A percentile compares a stretch with the other conserved stretches of the same genome.
Evolutionary conservation across 129 eudicot species (phyloP).

Genomic region (Lactuca saligna): DNA sequence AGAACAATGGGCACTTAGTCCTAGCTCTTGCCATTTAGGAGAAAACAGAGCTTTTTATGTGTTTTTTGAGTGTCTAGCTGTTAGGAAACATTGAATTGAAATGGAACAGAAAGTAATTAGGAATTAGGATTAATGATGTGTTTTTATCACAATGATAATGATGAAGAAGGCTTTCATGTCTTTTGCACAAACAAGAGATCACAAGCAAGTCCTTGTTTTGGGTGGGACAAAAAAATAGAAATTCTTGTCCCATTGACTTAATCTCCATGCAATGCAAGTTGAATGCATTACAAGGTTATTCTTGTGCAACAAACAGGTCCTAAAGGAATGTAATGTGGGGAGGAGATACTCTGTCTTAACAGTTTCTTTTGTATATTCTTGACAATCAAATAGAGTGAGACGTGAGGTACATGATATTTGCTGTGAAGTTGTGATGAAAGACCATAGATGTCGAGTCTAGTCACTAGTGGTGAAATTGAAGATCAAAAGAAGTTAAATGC

Average conservation of each 20-base stretch:
- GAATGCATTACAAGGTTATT: no score
- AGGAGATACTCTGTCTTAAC: not conserved
- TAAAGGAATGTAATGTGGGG: not conserved
- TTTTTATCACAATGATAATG: no score
- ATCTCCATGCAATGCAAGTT: no score
- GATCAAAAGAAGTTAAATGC: not conserved
- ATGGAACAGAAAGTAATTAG: not conserved
- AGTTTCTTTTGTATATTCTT: not conserved
- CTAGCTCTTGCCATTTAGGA: no score
- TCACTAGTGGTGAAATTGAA: not conserved
- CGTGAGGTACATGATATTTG: not conserved
- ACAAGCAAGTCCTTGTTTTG: no score
- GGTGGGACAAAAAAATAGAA: no score
- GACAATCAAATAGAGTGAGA: slow-evolving; percentile 1
- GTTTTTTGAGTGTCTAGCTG: no score
- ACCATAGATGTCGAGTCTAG: not conserved
- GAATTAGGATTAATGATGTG: not conserved
- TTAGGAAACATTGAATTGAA: not conserved
- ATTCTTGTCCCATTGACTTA: no score
- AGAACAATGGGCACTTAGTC: no score
- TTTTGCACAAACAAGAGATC: no score
- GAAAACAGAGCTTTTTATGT: no score
- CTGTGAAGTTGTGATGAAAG: not conserved
- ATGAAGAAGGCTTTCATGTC: no score
- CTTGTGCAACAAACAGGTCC: not conserved